phyloP scores from a whole-genome alignment of 73 alveolate genomes.

The Paramecium tetraurelia region DNA sequence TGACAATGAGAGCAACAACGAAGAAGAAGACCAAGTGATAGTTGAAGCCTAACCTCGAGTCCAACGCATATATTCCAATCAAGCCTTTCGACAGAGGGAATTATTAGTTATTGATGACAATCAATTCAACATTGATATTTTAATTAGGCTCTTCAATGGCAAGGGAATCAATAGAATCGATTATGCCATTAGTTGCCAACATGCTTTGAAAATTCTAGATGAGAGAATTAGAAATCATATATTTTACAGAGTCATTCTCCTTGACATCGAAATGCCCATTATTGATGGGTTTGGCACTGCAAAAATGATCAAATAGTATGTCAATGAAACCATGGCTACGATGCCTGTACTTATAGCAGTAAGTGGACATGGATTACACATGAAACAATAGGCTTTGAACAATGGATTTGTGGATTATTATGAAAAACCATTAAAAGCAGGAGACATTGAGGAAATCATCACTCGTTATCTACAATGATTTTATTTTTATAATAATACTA shows the following conservation, averaged over 20 bases:
- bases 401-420: not conserved
- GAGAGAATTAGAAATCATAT: not conserved
- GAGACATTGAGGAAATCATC: not conserved
- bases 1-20: not conserved
- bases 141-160: not conserved
- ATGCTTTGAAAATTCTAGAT: not conserved
- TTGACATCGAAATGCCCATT: conserved; percentile 38
- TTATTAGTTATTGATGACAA: conserved; percentile 9
- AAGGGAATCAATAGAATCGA: not conserved
- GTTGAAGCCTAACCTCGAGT: not conserved
- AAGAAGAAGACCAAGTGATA: not conserved
- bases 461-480: conserved; percentile 11
- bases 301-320: not conserved
- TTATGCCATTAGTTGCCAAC: conserved; percentile 26
- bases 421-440: not conserved
- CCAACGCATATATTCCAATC: not conserved
- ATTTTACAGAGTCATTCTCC: not conserved
- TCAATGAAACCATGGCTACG: not conserved
- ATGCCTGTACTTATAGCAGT: not conserved
- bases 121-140: not conserved
- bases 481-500: not conserved
- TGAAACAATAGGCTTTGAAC: not conserved
- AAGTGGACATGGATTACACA: conserved; percentile 7
- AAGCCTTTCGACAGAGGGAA: not conserved
- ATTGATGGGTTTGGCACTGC: conserved; percentile 16